Evolutionary conservation across 2,329 filamentous ascomycete genomes (phyloP), one percentile per base, ranked within the genome.

Genomic region (Monilinia vaccinii-corymbosi): DNA sequence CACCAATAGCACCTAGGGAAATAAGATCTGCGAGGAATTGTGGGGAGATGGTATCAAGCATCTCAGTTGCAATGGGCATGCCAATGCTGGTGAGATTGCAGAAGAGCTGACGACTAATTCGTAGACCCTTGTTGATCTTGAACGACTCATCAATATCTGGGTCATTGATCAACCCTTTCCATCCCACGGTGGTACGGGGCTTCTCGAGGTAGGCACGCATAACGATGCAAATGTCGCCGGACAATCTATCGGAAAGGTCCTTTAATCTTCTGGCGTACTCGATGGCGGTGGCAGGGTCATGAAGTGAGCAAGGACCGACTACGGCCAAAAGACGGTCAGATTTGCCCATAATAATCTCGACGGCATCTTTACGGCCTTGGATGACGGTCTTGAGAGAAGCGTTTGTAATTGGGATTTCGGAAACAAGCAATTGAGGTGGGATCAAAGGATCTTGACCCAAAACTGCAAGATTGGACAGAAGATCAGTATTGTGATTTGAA

Each of bases 161-260:
- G 75, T 99, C 94, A 77, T 99, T 99, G 81, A 99, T 97, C 74
- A 99, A 81, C 56, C 94, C 94, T 79, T 99, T 99, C 94, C 94
- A 99, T 68, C 94, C 94, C 32, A 99, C 91, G 0, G 94, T 99
- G 32, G 94, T 99, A 65, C 94, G 86, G 25, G 94, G 94, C 81
- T 99, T 99, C 81, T 99, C 94, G 62, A 99, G 87, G 82, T 99
- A 99, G 72, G 92, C 91, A 69, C 94, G 90, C 94, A 99, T 99
- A 71, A 99, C 86, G 73, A 99, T 89, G 74, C 86, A 86, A 50
- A 99, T 81, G 73, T 97, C 92, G 68, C 85, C 80, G 63, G 86
- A 84, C 64, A 97, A 86, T 79, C 88, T 90, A 65, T 88, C 83
- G 62, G 91, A 84, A 51, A 97, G 79, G 57, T 80, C 77, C 77